Conservation (phyloP, 768 basidiomycete genomes). For the Collybia sordida region DNA sequence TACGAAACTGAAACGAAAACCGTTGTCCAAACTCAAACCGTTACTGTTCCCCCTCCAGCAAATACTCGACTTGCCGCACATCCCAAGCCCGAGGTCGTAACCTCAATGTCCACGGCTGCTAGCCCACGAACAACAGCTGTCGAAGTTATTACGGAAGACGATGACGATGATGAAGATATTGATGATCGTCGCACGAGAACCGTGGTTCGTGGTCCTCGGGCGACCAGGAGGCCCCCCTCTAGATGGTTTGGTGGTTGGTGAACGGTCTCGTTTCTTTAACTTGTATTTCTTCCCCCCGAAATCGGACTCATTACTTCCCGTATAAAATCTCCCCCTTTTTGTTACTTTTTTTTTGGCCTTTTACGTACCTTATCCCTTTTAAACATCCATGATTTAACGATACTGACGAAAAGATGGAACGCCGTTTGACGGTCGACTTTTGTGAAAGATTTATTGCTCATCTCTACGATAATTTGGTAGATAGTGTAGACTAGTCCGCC, state of each 20-base stretch:
- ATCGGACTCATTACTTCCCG: slow-evolving; percentile 17
- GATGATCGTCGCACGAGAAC: slow-evolving; percentile 34
- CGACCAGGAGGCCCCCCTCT: slow-evolving; percentile 48
- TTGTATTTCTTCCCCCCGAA: slow-evolving; percentile 33
- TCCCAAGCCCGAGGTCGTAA: slow-evolving; percentile 66
- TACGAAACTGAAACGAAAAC: slow-evolving; percentile 67
- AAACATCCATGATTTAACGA: slow-evolving; percentile 14
- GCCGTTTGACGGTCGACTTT: slow-evolving; percentile 24
- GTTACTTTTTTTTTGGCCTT: slow-evolving; percentile 8
- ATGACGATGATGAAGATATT: slow-evolving; percentile 33
- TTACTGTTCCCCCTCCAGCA: slow-evolving; percentile 74
- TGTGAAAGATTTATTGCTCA: slow-evolving; percentile 21
- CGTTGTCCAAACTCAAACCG: slow-evolving; percentile 62
- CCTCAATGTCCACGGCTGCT: slow-evolving; percentile 54
- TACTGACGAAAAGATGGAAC: slow-evolving; percentile 29
- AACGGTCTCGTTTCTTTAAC: slow-evolving; percentile 28
- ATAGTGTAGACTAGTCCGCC: slow-evolving; percentile 32
- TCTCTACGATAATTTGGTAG: slow-evolving; percentile 27
- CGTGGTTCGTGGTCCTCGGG: slow-evolving; percentile 43
- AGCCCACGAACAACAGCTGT: slow-evolving; percentile 77
- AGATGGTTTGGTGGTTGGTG: slow-evolving; percentile 66
- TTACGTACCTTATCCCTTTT: slow-evolving; percentile 1
- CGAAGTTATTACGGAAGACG: slow-evolving; percentile 65
- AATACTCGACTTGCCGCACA: slow-evolving; percentile 74
- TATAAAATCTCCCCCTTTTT: slow-evolving; percentile 10